Evolutionary conservation across 176 grass and related monocot species (phyloP).

Genomic region (Avena sativa): DNA sequence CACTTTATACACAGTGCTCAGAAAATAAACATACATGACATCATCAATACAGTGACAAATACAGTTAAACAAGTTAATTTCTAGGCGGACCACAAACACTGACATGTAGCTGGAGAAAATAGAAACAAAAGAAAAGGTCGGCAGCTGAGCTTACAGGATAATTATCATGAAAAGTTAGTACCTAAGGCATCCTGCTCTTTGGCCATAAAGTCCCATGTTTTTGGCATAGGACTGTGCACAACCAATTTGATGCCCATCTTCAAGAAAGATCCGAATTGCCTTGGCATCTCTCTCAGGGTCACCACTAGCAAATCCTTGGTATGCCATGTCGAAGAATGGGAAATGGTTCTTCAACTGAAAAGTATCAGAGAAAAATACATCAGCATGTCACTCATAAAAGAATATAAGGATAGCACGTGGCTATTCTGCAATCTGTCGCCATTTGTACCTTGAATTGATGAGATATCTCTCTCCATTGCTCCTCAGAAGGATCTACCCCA

Average conservation of each 20-base stretch:
- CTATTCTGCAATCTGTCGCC: background rate
- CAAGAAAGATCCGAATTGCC: conserved; percentile 86
- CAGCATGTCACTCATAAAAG: background rate
- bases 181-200: conserved; percentile 90
- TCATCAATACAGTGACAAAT: background rate
- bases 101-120: conserved; percentile 23
- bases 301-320: conserved; percentile 97
- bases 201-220: conserved; percentile 97
- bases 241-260: conserved; percentile 94
- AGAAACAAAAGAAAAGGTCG: conserved; percentile 13
- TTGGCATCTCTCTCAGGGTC: conserved; percentile 94
- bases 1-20: background rate
- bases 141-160: background rate
- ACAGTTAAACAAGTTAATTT: background rate
- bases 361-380: conserved; percentile 20
- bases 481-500: conserved; percentile 90
- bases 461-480: conserved; percentile 95
- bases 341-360: conserved; percentile 90
- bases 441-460: conserved; percentile 77
- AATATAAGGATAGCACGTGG: background rate
- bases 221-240: conserved; percentile 92
- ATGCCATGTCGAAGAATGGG: conserved; percentile 97
- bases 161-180: conserved; percentile 42
- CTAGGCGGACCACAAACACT: background rate
- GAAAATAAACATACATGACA: background rate